Conservation (phyloP, 345 rosid species). For the Bruguiera sexangula region DNA sequence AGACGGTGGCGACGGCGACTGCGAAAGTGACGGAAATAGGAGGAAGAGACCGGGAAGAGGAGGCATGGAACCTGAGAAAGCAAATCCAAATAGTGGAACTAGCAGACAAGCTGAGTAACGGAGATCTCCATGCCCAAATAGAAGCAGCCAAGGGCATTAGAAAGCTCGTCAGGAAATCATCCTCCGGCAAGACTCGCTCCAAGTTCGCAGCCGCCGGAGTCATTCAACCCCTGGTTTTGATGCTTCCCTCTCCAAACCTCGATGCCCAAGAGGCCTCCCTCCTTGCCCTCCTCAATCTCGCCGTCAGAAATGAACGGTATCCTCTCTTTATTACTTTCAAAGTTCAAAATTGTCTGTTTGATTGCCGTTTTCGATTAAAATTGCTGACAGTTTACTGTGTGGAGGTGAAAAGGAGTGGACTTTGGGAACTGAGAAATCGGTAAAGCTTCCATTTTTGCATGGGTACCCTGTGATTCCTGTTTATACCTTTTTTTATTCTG, state of each 20-base stretch:
- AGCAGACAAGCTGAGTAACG: conserved; percentile 44
- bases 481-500: not conserved
- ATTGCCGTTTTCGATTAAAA: not conserved
- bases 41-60: conserved; percentile 36
- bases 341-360: not conserved
- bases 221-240: conserved; percentile 58
- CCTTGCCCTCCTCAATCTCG: conserved; percentile 75
- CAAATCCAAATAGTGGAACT: conserved; percentile 43
- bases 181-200: conserved; percentile 57
- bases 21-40: not conserved
- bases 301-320: conserved; percentile 64
- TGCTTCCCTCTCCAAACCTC: conserved; percentile 52
- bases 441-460: not conserved
- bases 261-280: conserved; percentile 72
- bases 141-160: conserved; percentile 65
- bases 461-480: not conserved
- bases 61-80: conserved; percentile 45
- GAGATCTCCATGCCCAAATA: conserved; percentile 59
- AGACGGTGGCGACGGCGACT: not conserved
- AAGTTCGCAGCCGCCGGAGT: conserved; percentile 69
- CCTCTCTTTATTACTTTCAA: not conserved
- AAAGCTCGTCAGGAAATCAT: conserved; percentile 48
- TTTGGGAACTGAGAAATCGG: not conserved
- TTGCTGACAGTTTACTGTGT: not conserved
- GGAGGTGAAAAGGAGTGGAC: not conserved